Base-by-base conservation (phyloP, 306 rosid genomes). In the Pueraria montana region DNA sequence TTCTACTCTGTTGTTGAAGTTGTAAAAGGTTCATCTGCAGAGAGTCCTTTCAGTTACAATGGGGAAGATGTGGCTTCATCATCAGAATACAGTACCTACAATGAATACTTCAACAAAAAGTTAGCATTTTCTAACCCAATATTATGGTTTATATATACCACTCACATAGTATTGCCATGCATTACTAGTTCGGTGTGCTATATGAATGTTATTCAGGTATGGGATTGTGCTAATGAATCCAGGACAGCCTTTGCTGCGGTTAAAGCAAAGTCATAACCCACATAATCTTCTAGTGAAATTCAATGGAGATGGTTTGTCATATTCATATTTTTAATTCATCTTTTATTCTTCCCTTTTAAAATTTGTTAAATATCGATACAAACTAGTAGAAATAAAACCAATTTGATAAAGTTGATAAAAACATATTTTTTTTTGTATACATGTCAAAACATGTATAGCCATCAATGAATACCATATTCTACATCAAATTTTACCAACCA, bases 201-300 rank as follows among this genome's bases (percentile, higher is more conserved):
- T 36, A 76, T 45, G 66, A 49, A 42, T 46, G 63, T 56, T 76
- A 27, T 75, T 78, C 86, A 92, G 94, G 86, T 92, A 90, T 18
- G 86, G 89, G 71, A 87, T 92, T 67, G 78, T 49, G 46, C 87
- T 90, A 36, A 85, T n/a, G 52, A 74, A 83, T 87, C 94, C 93
- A 3, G 83, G 85, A 67, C 94, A 90, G 82, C 91, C 94, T 36
- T 78, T 92, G 84, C 61, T 92, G 88, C 89, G 88, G 77, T 87
- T 92, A 83, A 92, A 92, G 89, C 97, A 92, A 83, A 92, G 91
- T 83, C 97, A 92, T 82, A 90, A 85, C 59, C 89, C 97, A 13
- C 94, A 90, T 84, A 92, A 90, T 83, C 93, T 92, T 79, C 91
- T 92, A 58, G 89, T 82, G 80, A 87, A 92, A 87, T 92, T 90